A percentile compares a stretch with the other conserved stretches of the same genome.
phyloP scores from a whole-genome alignment of 2,329 filamentous ascomycete species.

The Phaeosphaeria sp. region DNA sequence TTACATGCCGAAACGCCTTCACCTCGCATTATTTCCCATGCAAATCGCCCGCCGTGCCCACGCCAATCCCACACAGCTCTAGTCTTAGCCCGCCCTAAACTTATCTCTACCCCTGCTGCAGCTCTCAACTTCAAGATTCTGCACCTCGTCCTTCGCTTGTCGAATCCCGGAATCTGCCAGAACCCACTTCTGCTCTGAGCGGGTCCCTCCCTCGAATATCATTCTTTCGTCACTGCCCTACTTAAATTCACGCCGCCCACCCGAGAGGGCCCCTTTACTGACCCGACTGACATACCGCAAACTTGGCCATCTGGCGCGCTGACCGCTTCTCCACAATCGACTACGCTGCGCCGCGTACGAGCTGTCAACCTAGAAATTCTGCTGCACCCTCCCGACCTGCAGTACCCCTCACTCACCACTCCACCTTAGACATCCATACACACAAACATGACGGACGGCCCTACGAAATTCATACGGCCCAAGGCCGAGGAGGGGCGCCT shows the following conservation, averaged over 20 bases:
- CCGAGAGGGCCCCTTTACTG: background rate
- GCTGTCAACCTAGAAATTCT: background rate
- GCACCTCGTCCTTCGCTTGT: conserved; percentile 13
- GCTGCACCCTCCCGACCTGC: background rate
- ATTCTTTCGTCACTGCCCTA: conserved; percentile 40
- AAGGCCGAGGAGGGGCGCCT: conserved; percentile 59
- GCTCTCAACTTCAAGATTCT: conserved; percentile 14
- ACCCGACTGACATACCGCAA: conserved; percentile 3
- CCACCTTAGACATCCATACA: conserved; percentile 8
- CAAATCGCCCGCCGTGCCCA: conserved; percentile 15
- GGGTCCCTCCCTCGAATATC: conserved; percentile 33
- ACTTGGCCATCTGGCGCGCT: background rate
- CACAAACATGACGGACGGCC: conserved; percentile 36
- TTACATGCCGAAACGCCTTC: conserved; percentile 13
- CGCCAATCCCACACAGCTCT: conserved; percentile 16
- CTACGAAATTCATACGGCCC: conserved; percentile 36
- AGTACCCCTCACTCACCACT: conserved; percentile 6
- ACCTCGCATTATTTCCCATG: conserved; percentile 9
- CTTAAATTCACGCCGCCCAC: background rate
- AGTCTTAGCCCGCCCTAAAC: conserved; percentile 15
- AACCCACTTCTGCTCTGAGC: conserved; percentile 31
- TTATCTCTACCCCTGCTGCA: conserved; percentile 18
- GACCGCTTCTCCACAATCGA: background rate
- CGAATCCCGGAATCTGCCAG: conserved; percentile 36
- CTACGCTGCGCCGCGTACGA: background rate